These are phyloP conservation scores for Puccinia novopanici DNA, from an alignment of 1,284 basidiomycete species.

Conservation along the genomic window DNA sequence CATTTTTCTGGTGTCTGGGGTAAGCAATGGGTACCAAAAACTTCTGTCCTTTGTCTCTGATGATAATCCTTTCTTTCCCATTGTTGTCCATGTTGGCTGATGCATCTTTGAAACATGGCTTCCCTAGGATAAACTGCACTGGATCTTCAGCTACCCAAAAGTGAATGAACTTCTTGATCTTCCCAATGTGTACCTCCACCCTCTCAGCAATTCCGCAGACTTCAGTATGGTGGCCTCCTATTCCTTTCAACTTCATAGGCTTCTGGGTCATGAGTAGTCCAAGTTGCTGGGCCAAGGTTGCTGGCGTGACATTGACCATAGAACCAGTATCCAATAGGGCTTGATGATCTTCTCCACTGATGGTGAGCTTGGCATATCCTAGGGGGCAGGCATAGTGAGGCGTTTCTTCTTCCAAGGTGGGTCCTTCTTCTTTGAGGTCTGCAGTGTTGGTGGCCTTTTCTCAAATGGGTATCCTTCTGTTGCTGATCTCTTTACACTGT, in stretches of 20 bases:
- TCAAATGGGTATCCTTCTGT: too few relatives aligned
- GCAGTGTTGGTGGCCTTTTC: background rate
- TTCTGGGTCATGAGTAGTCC: background rate
- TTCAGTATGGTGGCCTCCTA: background rate
- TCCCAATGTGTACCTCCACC: background rate
- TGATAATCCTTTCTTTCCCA: background rate
- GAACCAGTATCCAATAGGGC: slow-evolving; percentile 21
- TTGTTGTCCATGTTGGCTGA: background rate
- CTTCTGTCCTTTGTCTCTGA: background rate
- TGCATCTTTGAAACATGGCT: background rate
- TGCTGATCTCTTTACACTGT: too few relatives aligned
- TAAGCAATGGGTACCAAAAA: background rate
- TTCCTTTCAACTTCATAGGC: background rate
- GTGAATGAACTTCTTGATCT: background rate
- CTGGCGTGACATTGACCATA: background rate
- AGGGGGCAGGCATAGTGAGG: slow-evolving; percentile 23
- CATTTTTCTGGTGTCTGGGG: background rate
- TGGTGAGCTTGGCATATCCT: background rate
- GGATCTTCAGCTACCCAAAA: too few relatives aligned
- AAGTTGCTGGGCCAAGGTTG: background rate
- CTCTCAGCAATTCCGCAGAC: background rate
- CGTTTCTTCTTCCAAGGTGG: background rate
- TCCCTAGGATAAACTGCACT: background rate
- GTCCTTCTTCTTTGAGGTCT: background rate
- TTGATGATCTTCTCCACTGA: background rate